These are phyloP conservation scores for Populus hybrid DNA, from an alignment of 441 rosid species.

Conservation along the genomic window DNA sequence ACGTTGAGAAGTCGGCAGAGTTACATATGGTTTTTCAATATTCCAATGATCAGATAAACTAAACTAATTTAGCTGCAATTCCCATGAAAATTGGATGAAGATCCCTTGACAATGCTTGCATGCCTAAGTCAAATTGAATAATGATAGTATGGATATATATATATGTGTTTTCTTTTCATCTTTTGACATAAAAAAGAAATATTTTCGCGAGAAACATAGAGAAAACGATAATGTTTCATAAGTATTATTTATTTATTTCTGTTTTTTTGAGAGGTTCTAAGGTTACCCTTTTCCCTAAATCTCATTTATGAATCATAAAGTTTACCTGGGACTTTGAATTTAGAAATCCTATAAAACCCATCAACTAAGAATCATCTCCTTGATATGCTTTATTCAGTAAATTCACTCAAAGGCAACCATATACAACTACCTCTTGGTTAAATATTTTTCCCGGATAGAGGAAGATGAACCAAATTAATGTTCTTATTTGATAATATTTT, in stretches of 20 bases:
- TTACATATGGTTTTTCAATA: background rate
- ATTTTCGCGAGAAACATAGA: background rate
- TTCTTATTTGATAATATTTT: background rate
- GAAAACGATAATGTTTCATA: background rate
- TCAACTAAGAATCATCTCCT: too few relatives aligned
- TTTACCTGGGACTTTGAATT: background rate
- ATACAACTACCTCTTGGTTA: background rate
- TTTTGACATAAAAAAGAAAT: too few relatives aligned
- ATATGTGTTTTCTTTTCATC: background rate
- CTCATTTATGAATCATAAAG: background rate
- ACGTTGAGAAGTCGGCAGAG: background rate
- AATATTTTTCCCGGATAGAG: background rate
- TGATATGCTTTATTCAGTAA: background rate
- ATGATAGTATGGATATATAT: background rate
- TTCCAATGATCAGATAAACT: background rate
- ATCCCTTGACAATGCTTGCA: background rate
- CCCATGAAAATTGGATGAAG: background rate
- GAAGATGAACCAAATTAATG: background rate
- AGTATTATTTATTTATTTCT: background rate
- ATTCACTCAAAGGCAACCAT: background rate
- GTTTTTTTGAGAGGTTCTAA: background rate
- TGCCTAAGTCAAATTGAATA: background rate
- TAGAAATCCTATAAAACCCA: too few relatives aligned
- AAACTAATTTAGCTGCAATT: background rate
- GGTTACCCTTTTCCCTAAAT: background rate